Evolutionary conservation across 192 early-diverging fungal species (phyloP).

Genomic region (Coemansia sp.): DNA sequence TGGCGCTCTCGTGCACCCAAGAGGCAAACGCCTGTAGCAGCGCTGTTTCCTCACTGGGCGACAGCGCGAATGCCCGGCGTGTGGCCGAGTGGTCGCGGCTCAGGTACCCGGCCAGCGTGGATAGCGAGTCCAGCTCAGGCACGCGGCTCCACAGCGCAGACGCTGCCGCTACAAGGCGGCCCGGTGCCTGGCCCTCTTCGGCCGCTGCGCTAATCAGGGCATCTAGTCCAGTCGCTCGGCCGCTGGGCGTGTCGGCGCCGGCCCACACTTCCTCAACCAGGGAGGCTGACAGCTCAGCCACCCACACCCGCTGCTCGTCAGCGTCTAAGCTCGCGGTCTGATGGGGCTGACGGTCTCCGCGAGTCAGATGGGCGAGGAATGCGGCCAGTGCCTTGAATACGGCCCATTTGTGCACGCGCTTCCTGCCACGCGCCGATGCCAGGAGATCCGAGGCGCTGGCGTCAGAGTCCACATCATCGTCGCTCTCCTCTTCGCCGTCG

Average conservation of each 20-base stretch:
- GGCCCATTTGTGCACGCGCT: conserved; percentile 22
- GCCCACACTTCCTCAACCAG: conserved; percentile 47
- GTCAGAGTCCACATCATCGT: conserved; percentile 16
- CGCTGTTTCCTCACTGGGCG: conserved; percentile 34
- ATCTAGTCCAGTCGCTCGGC: conserved; percentile 22
- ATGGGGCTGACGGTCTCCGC: not conserved
- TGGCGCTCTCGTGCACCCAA: conserved; percentile 25
- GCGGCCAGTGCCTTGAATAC: conserved; percentile 32
- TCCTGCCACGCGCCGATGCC: not conserved
- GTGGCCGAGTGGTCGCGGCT: conserved; percentile 39
- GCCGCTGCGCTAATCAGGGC: conserved; percentile 14
- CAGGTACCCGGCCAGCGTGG: conserved; percentile 27
- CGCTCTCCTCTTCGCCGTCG: not conserved
- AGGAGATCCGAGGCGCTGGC: conserved; percentile 8
- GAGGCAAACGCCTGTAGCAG: conserved; percentile 34
- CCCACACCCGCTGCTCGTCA: conserved; percentile 20
- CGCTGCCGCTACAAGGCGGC: conserved; percentile 25
- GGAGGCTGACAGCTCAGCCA: conserved; percentile 34
- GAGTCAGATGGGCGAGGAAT: conserved; percentile 35
- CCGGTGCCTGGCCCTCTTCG: not conserved
- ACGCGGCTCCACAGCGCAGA: conserved; percentile 32
- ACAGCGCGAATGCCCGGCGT: conserved; percentile 14
- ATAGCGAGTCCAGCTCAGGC: conserved; percentile 18
- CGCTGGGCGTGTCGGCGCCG: conserved; percentile 2
- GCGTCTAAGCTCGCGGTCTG: not conserved